Evolutionary conservation across 164 flowering plant genomes (phyloP).

Genomic region (Piper longum): DNA sequence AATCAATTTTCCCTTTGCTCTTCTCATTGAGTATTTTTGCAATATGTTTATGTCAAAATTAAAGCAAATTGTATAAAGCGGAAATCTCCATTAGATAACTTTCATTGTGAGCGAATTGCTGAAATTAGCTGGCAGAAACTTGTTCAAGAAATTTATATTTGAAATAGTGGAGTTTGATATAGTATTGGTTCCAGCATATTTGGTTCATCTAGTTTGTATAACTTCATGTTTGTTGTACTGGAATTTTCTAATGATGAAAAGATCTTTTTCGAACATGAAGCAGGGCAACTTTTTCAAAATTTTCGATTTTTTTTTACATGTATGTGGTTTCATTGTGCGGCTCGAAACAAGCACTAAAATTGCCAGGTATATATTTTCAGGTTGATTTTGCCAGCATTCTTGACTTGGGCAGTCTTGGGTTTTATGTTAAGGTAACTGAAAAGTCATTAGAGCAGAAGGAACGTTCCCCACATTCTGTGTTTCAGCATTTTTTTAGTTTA

Average conservation of each 20-base stretch:
- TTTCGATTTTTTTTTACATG: neutral
- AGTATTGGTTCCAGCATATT: no score
- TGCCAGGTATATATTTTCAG: slow-evolving; percentile 23
- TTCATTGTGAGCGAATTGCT: no score
- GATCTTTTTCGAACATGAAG: no score
- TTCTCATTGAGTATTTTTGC: neutral
- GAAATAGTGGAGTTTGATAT: no score
- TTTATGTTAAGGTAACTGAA: slow-evolving; percentile 67
- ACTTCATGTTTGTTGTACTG: no score
- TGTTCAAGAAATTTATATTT: no score
- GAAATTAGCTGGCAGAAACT: no score
- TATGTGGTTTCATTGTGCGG: neutral
- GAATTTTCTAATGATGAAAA: no score
- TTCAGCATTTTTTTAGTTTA: neutral
- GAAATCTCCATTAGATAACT: no score
- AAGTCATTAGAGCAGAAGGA: neutral
- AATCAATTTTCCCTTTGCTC: neutral
- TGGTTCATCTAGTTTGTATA: no score
- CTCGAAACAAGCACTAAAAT: neutral
- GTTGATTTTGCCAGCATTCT: slow-evolving; percentile 81
- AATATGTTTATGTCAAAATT: neutral
- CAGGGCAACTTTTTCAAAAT: no score
- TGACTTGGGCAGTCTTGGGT: slow-evolving; percentile 87
- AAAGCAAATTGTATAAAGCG: neutral
- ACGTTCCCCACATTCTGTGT: neutral